These are phyloP conservation scores for Lichtheimia corymbifera DNA, from an alignment of 371 early-diverging fungal genomes.

Conservation along the genomic window DNA sequence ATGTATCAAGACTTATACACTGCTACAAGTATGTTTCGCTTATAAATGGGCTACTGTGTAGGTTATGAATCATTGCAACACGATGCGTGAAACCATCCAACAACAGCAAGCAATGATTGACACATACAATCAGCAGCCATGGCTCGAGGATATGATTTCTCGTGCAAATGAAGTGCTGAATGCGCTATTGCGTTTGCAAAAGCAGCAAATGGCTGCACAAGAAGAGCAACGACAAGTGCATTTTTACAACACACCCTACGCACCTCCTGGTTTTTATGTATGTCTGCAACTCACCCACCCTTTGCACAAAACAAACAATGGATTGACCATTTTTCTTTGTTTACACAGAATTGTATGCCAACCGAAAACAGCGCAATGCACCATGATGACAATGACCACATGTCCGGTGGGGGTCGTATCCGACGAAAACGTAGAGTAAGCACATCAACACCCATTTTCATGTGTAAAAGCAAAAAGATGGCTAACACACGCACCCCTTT, in stretches of 20 bases:
- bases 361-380: neutral
- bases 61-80: conserved; percentile 13
- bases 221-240: conserved; percentile 12
- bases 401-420: conserved; percentile 1
- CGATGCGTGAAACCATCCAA: conserved; percentile 16
- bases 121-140: conserved; percentile 3
- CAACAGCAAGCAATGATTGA: conserved; percentile 8
- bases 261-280: conserved; percentile 12
- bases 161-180: conserved; percentile 22
- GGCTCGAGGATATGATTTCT: conserved; percentile 18
- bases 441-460: neutral
- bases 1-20: too few species aligned
- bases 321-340: neutral
- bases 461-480: neutral
- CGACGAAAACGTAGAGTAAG: conserved; percentile 14
- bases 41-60: neutral
- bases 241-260: neutral
- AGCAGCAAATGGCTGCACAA: conserved; percentile 19
- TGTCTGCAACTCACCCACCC: neutral
- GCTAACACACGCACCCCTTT: neutral
- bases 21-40: neutral
- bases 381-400: neutral
- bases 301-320: too few species aligned
- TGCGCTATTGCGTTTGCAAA: conserved; percentile 20
- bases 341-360: neutral